These are phyloP conservation scores for Chytriomyces sp. DNA, from an alignment of 192 early-diverging fungal genomes.

Conservation along the genomic window DNA sequence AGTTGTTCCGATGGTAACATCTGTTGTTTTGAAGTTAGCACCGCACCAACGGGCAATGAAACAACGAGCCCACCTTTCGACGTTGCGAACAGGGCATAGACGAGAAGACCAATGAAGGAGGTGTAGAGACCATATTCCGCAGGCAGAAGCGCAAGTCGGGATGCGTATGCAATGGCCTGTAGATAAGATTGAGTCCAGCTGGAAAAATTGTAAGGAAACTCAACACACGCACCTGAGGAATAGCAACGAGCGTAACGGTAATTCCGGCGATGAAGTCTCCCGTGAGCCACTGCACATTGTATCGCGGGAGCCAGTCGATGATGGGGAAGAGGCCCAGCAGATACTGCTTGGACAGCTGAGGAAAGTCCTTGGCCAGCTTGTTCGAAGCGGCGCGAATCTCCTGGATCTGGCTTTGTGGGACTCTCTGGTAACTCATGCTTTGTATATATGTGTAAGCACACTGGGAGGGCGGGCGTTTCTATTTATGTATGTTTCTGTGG, in stretches of 20 bases:
- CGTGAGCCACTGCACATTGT: conserved; percentile 69
- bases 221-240: conserved; percentile 60
- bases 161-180: conserved; percentile 65
- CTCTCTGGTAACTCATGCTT: not conserved
- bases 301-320: conserved; percentile 56
- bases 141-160: conserved; percentile 73
- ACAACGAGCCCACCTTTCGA: conserved; percentile 55
- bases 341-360: conserved; percentile 10
- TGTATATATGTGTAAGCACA: no score
- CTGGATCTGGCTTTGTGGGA: conserved; percentile 11
- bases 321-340: conserved; percentile 53
- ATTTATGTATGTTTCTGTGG: no score
- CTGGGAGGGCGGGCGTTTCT: no score
- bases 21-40: not conserved
- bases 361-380: not conserved
- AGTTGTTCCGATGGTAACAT: conserved; percentile 74
- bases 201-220: not conserved
- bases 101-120: conserved; percentile 68
- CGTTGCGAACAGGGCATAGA: conserved; percentile 77
- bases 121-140: conserved; percentile 79
- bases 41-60: no score
- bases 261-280: conserved; percentile 74
- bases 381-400: not conserved
- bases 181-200: not conserved
- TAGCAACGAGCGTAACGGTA: conserved; percentile 75